Percentiles rank a stretch among this genome's conserved stretches.
These are phyloP conservation scores for Hansenula sp. DNA, from an alignment of 1,139 yeast species.

Conservation along the genomic window DNA sequence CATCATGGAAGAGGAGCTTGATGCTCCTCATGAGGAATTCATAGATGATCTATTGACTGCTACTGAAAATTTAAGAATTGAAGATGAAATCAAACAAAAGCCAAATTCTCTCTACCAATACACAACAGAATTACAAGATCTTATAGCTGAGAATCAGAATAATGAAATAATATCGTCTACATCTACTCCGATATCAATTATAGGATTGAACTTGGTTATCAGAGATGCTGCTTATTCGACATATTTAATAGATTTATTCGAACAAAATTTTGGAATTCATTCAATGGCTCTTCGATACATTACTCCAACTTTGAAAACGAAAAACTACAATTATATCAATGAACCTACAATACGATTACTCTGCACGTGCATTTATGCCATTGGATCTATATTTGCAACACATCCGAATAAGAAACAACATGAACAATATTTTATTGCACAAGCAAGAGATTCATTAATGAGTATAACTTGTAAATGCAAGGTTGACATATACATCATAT, in stretches of 20 bases:
- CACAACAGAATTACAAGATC: conserved; percentile 6
- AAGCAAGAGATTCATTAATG: conserved; percentile 21
- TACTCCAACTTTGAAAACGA: conserved; percentile 5
- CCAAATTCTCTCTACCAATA: background rate
- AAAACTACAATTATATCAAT: conserved; percentile 13
- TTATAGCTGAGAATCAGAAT: background rate
- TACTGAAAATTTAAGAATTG: background rate
- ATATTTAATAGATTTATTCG: conserved; percentile 15
- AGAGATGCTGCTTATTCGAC: conserved; percentile 17
- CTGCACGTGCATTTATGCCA: conserved; percentile 19
- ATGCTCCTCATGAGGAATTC: background rate
- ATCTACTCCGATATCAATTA: conserved; percentile 12
- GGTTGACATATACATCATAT: conserved; percentile 18
- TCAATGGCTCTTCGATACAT: conserved; percentile 12
- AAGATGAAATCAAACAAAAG: background rate
- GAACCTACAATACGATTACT: conserved; percentile 19
- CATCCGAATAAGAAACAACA: conserved; percentile 10
- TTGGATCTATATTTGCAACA: conserved; percentile 19
- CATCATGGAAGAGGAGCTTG: background rate
- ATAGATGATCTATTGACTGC: background rate
- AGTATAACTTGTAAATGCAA: conserved; percentile 16
- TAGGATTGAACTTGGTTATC: conserved; percentile 10
- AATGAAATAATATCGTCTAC: background rate
- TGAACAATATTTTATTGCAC: conserved; percentile 15
- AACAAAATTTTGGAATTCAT: conserved; percentile 13